phyloP scores from a whole-genome alignment of 257 asterid genomes.

The Solanum gandarillasii region DNA sequence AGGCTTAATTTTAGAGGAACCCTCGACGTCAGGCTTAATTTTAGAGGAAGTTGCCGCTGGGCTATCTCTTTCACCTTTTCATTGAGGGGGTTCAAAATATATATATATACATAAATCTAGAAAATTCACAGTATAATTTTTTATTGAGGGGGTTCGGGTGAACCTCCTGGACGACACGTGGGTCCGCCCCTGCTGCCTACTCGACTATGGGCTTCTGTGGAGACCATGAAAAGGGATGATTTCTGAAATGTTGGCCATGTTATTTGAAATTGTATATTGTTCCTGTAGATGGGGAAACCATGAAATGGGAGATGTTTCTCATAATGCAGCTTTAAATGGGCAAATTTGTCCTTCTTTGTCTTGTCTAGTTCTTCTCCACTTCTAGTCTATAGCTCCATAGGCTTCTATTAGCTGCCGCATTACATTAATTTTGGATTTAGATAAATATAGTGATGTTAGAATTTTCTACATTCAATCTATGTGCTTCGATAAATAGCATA shows the following conservation, averaged over 20 bases:
- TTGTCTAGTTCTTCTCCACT: neutral
- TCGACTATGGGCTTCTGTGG: neutral
- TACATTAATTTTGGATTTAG: neutral
- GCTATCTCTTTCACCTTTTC: no score
- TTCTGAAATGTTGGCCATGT: neutral
- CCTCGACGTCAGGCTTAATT: no score
- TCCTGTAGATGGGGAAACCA: neutral
- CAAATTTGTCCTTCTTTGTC: neutral
- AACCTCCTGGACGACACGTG: no score
- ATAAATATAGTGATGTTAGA: neutral
- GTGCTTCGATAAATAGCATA: neutral
- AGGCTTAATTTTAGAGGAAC: no score
- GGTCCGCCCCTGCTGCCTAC: neutral
- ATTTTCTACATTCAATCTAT: neutral
- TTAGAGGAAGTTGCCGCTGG: no score
- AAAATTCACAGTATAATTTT: no score
- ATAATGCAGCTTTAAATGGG: neutral
- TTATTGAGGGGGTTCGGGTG: no score
- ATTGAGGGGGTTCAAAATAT: no score
- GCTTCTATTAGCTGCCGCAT: neutral
- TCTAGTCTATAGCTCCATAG: neutral
- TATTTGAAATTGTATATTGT: neutral
- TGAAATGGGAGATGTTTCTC: neutral
- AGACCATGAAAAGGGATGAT: neutral
- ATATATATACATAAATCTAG: no score